These are phyloP conservation scores for Suhomyces chickasaworum DNA, from an alignment of 1,139 yeast genomes.

Conservation along the genomic window DNA sequence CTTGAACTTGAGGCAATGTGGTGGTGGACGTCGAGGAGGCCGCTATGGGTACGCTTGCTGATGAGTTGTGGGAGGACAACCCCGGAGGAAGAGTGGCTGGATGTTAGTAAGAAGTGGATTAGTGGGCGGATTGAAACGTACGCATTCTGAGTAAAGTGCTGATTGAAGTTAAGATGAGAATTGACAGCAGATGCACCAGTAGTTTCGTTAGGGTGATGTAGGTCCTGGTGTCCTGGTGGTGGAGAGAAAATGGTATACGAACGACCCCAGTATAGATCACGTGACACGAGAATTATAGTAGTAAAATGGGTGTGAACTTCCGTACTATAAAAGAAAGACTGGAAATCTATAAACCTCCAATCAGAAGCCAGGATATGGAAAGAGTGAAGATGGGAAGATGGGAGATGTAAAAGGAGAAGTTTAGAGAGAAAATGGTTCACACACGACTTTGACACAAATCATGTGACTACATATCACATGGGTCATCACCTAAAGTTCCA, in stretches of 20 bases:
- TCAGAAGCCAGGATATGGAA: too few relatives aligned
- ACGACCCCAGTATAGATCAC: not conserved
- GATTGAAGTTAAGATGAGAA: not conserved
- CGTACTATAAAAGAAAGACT: too few relatives aligned
- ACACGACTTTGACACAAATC: not conserved
- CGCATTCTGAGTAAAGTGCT: conserved; percentile 5
- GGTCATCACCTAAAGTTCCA: not conserved
- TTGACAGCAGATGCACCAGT: not conserved
- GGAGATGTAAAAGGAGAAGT: too few relatives aligned
- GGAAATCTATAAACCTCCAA: too few relatives aligned
- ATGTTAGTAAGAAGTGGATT: conserved; percentile 10
- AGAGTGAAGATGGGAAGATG: too few relatives aligned
- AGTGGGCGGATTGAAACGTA: conserved; percentile 1
- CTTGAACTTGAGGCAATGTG: too few relatives aligned
- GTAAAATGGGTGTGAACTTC: too few relatives aligned
- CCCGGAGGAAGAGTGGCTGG: conserved; percentile 38
- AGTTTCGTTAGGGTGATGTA: not conserved
- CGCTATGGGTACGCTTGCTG: conserved; percentile 9
- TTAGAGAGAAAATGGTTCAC: too few relatives aligned
- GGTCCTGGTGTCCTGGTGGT: conserved; percentile 1
- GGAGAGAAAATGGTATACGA: conserved; percentile 2
- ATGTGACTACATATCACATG: not conserved
- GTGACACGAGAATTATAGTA: not conserved
- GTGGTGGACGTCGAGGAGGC: conserved; percentile 3
- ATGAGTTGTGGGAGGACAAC: conserved; percentile 21